A percentile compares a stretch with the other conserved stretches of the same genome.
Evolutionary conservation across 2,329 filamentous ascomycete genomes (phyloP).

Genomic region (Microdochium paspali): DNA sequence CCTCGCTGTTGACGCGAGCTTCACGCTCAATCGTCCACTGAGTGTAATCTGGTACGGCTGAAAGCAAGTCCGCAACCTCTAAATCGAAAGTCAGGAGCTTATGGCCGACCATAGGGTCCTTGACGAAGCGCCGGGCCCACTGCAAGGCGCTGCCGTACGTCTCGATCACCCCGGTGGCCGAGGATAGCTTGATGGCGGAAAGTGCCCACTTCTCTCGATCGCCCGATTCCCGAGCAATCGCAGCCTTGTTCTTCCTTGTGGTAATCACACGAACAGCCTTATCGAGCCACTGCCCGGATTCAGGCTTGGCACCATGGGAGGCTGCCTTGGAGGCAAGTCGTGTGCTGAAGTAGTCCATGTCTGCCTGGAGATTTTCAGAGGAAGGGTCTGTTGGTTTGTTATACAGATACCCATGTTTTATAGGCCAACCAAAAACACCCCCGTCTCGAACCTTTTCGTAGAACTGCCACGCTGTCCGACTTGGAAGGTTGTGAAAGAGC

Average conservation of each 20-base stretch:
- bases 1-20: neutral
- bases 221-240: neutral
- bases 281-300: neutral
- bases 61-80: slow-evolving; percentile 5
- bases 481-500: no score
- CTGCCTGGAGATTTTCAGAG: neutral
- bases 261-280: neutral
- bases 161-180: slow-evolving; percentile 8
- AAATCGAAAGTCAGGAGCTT: slow-evolving; percentile 2
- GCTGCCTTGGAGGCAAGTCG: neutral
- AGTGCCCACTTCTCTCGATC: slow-evolving; percentile 3
- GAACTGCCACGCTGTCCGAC: no score
- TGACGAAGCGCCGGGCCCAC: slow-evolving; percentile 9
- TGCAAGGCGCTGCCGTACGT: slow-evolving; percentile 6
- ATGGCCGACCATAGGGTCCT: slow-evolving; percentile 2
- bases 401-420: no score
- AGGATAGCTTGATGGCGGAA: slow-evolving; percentile 5
- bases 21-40: neutral
- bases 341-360: neutral
- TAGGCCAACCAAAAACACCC: no score
- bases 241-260: slow-evolving; percentile 1
- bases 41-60: slow-evolving; percentile 3
- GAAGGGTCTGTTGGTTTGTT: neutral
- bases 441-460: no score
- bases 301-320: neutral